Base-by-base conservation (phyloP, 495 filamentous ascomycete species). In the Penicillium parvum region DNA sequence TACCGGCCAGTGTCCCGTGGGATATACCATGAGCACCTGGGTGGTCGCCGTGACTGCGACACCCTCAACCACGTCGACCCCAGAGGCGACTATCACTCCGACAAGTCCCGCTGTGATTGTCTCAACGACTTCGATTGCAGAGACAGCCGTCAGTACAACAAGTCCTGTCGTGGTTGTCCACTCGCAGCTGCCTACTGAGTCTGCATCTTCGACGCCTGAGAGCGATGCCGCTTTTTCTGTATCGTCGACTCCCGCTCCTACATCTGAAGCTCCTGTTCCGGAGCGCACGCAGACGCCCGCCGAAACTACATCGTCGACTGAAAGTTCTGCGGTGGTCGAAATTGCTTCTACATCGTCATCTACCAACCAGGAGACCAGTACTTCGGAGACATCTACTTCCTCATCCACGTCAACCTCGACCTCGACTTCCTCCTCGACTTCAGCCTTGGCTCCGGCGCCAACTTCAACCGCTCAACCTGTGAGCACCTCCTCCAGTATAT, bases 1-100 rank as follows among this genome's bases (percentile, higher is more conserved):
- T 18, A 28, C 48, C 20, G 45, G 48, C 26, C 43, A 53, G 21
- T 66, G 63, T 40, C 59, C 63, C 6, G 47, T 55, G 29, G 64
- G 60, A 20, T 64, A 65, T 37, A 53, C 56, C 0, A 38, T 48
- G 37, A 58, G 46, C 34, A 45, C 58, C 14, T 53, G 56, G 37
- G 52, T 52, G 15, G 44, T 56, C 45, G 56, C 55, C 44, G 47
- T 47, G 37, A 49, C 40, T 46, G 51, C 32, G 22, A 54, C 50
- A 17, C 49, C 40, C 34, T 58, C 49, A 35, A 43, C 40, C 37
- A 61, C 52, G 51, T 52, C 50, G 10, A 18, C 32, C 3, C 23
- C 43, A 14, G 47, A 45, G 25, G 12, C 37, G 17, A 46, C 44
- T 19, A 46, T 8, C 9, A 40, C 33, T 0, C 23, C 47, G 3